phyloP scores from a whole-genome alignment of 2,329 filamentous ascomycete species.

The Nannizzia gypsea region DNA sequence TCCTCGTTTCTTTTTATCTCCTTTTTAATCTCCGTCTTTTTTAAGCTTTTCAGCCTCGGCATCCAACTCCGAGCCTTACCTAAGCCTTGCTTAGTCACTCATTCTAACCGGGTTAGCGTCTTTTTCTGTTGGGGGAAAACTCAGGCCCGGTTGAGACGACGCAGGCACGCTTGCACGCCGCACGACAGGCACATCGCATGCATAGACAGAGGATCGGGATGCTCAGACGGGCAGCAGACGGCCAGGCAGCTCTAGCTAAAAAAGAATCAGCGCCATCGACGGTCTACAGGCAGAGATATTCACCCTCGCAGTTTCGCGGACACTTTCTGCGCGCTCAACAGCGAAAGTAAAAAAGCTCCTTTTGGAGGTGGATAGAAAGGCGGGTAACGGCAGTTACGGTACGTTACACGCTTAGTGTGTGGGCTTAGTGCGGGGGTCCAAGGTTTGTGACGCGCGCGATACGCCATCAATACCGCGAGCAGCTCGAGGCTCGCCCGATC shows the following conservation, averaged over 20 bases:
- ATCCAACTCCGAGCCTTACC: background rate
- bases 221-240: background rate
- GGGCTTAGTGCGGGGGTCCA: background rate
- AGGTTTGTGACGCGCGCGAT: background rate
- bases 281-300: too few species aligned
- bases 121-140: background rate
- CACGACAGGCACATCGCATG: too few species aligned
- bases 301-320: background rate
- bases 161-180: too few species aligned
- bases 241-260: too few species aligned
- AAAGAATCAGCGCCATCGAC: too few species aligned
- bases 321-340: background rate
- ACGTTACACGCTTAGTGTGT: background rate
- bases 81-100: constrained; percentile 1
- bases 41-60: background rate
- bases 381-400: background rate
- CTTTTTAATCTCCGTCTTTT: background rate
- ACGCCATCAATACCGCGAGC: background rate
- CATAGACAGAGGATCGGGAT: too few species aligned
- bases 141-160: background rate
- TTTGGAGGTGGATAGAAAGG: background rate
- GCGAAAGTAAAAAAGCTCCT: background rate
- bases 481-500: background rate
- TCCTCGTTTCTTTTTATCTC: too few species aligned
- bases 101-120: background rate